Base-by-base conservation (phyloP, 495 filamentous ascomycete species). In the Staphylotrichum longicolle region DNA sequence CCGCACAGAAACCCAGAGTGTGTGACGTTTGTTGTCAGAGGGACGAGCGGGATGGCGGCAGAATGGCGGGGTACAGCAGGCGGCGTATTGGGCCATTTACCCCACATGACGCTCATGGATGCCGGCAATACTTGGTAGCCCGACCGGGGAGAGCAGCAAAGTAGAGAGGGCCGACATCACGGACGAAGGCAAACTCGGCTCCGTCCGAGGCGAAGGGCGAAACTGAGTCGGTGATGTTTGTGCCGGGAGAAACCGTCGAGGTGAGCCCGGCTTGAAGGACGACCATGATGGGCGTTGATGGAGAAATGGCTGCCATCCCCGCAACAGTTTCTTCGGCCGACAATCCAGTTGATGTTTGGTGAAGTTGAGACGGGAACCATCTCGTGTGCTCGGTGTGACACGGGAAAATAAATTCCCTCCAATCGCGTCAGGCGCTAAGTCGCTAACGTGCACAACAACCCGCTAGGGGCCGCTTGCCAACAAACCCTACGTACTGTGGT, bases 371-470 rank as follows among this genome's bases (percentile, higher is more conserved):
- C 15, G 30, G 53, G 30, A 33, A 42, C 10, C 12, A 56, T 14
- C 32, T 48, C 33, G 33, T 63, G 41, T 40, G 34, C 34, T 56
- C 30, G 42, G 42, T 34, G 46, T 50, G 45, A 10, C 52, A 60
- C 70, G 70, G 70, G 64, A 58, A 66, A 73, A 63, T 54, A 45
- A 58, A 30, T 70, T 70, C 65, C 70, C 71, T 64, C 71, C 71
- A 73, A 73, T 73, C 60, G 30, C 3, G n/a, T 53, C 52, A 20
- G 41, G 48, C 10, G 51, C 33, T 61, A n/a, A 27, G 20, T 27
- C 20, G 20, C 20, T 27, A 39, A 10, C 37, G 10, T 6, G 37
- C 37, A 39, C 37, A 39, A 6, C 10, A 39, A 39, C 37, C 10
- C 20, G 20, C 20, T 27, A 27, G 20, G 20, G 20, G 20, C 20